Conservation (phyloP, 1,284 basidiomycete species). For the Rhodotorula sp. region DNA sequence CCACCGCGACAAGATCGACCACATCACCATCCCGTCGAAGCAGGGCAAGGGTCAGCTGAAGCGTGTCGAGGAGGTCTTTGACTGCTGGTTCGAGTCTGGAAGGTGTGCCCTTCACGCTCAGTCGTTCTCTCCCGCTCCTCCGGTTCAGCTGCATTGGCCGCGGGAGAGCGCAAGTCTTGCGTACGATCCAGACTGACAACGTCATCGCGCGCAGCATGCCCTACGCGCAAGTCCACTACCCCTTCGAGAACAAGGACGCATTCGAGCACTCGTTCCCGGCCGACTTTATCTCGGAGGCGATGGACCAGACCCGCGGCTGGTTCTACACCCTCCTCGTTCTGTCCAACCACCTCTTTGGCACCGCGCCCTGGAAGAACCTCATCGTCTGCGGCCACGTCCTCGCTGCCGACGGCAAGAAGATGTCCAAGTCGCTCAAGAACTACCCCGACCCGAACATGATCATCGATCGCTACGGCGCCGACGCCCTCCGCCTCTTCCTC, state of each 20-base stretch:
- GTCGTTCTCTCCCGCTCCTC: not conserved
- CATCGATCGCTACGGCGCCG: constrained; percentile 90
- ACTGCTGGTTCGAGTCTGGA: constrained; percentile 99
- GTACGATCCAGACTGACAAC: not conserved
- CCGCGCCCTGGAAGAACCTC: constrained; percentile 96
- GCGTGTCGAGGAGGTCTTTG: constrained; percentile 95
- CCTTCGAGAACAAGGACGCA: constrained; percentile 91
- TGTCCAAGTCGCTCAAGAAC: constrained; percentile 97
- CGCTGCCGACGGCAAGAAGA: constrained; percentile 98
- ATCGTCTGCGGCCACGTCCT: constrained; percentile 95
- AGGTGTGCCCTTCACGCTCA: constrained; percentile 57
- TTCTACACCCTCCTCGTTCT: constrained; percentile 98
- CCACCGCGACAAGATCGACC: constrained; percentile 91
- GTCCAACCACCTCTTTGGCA: constrained; percentile 88
- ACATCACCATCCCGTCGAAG: constrained; percentile 92
- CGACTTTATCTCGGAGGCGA: constrained; percentile 98
- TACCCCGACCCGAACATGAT: constrained; percentile 96
- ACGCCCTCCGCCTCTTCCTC: constrained; percentile 95
- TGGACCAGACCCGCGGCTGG: constrained; percentile 69
- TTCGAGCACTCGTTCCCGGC: constrained; percentile 83
- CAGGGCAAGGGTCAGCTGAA: constrained; percentile 82
- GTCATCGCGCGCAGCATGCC: constrained; percentile 71
- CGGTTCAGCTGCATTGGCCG: too few species aligned
- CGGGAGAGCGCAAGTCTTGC: not conserved
- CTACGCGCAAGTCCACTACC: constrained; percentile 95